These are phyloP conservation scores for Trametes cubensis DNA, from an alignment of 768 basidiomycete species.

Conservation along the genomic window DNA sequence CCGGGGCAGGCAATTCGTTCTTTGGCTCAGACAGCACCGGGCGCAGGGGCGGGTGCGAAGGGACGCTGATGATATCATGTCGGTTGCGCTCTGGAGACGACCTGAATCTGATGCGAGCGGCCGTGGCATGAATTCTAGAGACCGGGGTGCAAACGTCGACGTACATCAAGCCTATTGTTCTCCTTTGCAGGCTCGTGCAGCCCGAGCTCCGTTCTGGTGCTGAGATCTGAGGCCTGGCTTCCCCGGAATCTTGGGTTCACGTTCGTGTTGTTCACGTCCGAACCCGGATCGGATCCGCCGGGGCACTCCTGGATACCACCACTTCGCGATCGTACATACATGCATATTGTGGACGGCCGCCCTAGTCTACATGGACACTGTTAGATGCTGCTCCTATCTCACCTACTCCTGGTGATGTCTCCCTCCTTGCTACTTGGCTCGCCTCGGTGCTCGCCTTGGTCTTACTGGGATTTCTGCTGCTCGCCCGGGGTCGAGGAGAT, in stretches of 20 bases:
- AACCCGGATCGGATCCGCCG: too few species aligned
- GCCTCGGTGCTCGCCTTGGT: not conserved
- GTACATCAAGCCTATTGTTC: constrained; percentile 9
- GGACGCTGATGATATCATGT: not conserved
- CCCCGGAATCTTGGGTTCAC: not conserved
- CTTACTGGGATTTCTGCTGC: not conserved
- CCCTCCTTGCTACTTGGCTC: not conserved
- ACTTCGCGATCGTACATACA: constrained; percentile 6
- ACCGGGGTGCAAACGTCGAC: not conserved
- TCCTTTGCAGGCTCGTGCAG: not conserved
- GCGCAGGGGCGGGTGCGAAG: too few species aligned
- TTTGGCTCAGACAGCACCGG: not conserved
- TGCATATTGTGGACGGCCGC: not conserved
- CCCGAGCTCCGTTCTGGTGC: not conserved
- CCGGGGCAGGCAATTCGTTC: not conserved
- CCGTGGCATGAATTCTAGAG: too few species aligned
- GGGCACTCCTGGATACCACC: too few species aligned
- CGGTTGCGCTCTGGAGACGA: not conserved
- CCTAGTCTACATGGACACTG: constrained; percentile 16
- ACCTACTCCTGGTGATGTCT: not conserved
- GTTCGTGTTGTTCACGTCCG: too few species aligned
- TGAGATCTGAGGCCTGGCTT: not conserved
- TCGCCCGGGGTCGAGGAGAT: constrained; percentile 8
- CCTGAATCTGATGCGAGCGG: not conserved
- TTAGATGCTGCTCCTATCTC: not conserved